Conservation (phyloP, 2,329 filamentous ascomycete genomes). For the Monascus ruber region DNA sequence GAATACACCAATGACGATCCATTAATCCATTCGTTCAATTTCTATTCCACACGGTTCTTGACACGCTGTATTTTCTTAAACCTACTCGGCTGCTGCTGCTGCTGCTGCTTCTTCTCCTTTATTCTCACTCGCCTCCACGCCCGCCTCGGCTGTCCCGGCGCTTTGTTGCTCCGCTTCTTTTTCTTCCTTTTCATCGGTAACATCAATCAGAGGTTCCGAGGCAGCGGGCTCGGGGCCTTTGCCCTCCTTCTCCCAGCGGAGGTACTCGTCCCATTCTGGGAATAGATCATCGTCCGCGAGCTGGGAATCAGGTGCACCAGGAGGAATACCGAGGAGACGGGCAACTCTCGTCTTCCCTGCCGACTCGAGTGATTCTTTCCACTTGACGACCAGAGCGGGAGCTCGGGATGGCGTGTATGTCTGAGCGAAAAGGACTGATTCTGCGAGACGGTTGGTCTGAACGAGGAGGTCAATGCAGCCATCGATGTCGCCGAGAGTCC, state of each 20-base stretch:
- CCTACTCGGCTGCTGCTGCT: conserved; percentile 7
- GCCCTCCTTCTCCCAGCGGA: conserved; percentile 67
- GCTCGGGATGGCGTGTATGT: conserved; percentile 84
- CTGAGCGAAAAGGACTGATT: conserved; percentile 84
- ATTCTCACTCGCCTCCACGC: conserved; percentile 13
- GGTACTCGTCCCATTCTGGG: conserved; percentile 89
- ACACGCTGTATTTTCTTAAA: conserved; percentile 8
- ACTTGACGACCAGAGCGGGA: conserved; percentile 55
- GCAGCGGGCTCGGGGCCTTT: conserved; percentile 31
- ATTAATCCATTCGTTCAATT: no score
- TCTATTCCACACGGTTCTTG: not conserved
- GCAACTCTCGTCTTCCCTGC: conserved; percentile 75
- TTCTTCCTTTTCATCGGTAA: conserved; percentile 22
- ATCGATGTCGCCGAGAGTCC: conserved; percentile 74
- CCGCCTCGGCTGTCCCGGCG: conserved; percentile 17
- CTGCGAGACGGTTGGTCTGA: conserved; percentile 66
- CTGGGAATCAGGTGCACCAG: conserved; percentile 48
- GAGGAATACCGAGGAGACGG: conserved; percentile 71
- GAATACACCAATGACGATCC: not conserved
- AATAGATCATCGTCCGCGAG: conserved; percentile 65
- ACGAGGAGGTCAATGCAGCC: conserved; percentile 69
- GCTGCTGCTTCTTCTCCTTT: conserved; percentile 2
- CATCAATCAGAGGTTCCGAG: conserved; percentile 31
- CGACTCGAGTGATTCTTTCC: conserved; percentile 78
- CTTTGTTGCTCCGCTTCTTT: conserved; percentile 21